phyloP scores from a whole-genome alignment of 306 rosid genomes.

The Begonia loranthoides region DNA sequence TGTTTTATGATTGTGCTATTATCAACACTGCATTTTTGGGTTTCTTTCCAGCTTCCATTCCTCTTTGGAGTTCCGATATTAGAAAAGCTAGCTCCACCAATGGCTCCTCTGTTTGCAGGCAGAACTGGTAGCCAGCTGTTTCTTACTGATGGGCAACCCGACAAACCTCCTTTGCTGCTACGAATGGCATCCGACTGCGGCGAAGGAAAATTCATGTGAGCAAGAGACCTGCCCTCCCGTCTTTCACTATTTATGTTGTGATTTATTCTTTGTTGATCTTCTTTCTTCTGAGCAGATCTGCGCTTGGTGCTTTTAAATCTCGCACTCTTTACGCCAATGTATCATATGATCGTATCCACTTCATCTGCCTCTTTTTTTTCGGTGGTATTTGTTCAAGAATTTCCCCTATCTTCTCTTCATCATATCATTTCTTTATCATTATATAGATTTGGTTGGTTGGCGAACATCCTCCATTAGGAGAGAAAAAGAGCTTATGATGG shows the following conservation, averaged over 20 bases:
- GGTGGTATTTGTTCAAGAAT: background rate
- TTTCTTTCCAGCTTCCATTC: conserved; percentile 66
- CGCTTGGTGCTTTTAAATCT: conserved; percentile 61
- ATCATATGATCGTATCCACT: conserved; percentile 90
- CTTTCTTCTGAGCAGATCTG: conserved; percentile 51
- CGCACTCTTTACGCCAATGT: conserved; percentile 84
- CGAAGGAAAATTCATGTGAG: conserved; percentile 81
- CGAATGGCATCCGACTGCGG: conserved; percentile 87
- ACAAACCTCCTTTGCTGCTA: conserved; percentile 76
- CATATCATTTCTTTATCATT: conserved; percentile 12
- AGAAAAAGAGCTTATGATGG: conserved; percentile 67
- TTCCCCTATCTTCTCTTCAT: background rate
- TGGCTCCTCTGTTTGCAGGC: conserved; percentile 78
- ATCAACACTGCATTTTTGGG: background rate
- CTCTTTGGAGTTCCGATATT: conserved; percentile 69
- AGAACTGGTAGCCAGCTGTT: conserved; percentile 90
- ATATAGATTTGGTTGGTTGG: conserved; percentile 98
- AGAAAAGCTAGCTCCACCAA: conserved; percentile 72
- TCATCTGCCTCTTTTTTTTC: background rate
- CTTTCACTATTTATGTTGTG: background rate
- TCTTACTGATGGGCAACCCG: conserved; percentile 82
- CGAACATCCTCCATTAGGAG: conserved; percentile 97
- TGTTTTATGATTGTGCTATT: background rate
- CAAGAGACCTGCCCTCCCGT: background rate
- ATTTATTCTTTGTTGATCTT: background rate